Conservation (phyloP, 257 asterid genomes). For the Solanum bulbocastanum region DNA sequence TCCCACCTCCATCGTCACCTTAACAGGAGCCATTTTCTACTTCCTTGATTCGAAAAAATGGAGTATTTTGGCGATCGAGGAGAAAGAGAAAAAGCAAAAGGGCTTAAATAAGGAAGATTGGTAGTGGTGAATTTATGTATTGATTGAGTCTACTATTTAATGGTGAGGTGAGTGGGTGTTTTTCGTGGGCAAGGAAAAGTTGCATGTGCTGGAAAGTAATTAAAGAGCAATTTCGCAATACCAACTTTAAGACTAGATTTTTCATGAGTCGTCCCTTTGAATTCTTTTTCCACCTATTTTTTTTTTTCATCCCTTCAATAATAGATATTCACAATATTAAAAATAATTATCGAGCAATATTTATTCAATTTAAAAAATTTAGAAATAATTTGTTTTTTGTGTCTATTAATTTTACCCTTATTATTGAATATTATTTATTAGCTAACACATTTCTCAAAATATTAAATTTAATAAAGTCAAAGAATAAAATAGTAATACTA, state of each 20-base stretch:
- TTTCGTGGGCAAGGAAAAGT: neutral
- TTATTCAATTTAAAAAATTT: too few relatives aligned
- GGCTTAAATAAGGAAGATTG: neutral
- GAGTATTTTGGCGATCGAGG: neutral
- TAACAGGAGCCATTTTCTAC: constrained; percentile 28
- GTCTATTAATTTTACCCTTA: too few relatives aligned
- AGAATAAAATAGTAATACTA: too few relatives aligned
- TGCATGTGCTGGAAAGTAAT: neutral
- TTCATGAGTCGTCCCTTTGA: neutral
- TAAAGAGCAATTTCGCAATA: neutral
- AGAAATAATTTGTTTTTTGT: too few relatives aligned
- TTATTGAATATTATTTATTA: too few relatives aligned
- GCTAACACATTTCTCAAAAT: too few relatives aligned
- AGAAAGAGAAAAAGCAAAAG: neutral
- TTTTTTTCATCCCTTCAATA: neutral
- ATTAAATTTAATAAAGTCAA: too few relatives aligned
- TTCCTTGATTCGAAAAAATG: neutral
- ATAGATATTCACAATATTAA: too few relatives aligned
- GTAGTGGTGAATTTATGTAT: neutral
- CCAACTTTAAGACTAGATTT: neutral
- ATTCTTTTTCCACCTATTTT: neutral
- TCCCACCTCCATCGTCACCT: constrained; percentile 87
- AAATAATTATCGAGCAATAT: too few relatives aligned
- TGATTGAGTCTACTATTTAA: neutral
- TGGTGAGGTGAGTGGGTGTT: neutral